phyloP scores from a whole-genome alignment of 2,329 filamentous ascomycete species.

The Colletotrichum zoysiae region DNA sequence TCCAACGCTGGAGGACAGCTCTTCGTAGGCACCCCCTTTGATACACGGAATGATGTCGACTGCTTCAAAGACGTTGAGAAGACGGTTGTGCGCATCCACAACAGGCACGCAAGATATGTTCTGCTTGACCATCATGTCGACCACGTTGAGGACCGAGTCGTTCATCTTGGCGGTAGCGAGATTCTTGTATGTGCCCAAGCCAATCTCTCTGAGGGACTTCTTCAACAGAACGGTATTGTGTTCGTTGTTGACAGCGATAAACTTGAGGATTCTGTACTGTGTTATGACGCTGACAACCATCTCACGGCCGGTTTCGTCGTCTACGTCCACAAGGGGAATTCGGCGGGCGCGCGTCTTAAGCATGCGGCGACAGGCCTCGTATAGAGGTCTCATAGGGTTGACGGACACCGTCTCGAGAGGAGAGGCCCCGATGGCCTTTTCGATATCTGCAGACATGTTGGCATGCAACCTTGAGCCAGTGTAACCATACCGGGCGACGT shows the following conservation, averaged over 20 bases:
- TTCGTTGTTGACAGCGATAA: slow-evolving; percentile 93
- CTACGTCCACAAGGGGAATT: slow-evolving; percentile 92
- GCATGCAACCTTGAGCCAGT: slow-evolving; percentile 24
- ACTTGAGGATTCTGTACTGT: slow-evolving; percentile 98
- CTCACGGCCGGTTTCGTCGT: slow-evolving; percentile 92
- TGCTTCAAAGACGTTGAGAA: slow-evolving; percentile 97
- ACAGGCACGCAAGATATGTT: slow-evolving; percentile 97
- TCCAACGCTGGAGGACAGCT: slow-evolving; percentile 86
- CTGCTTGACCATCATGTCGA: slow-evolving; percentile 90
- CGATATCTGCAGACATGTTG: slow-evolving; percentile 76
- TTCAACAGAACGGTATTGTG: slow-evolving; percentile 89
- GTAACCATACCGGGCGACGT: slow-evolving; percentile 46
- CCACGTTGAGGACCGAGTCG: slow-evolving; percentile 92
- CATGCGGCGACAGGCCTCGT: slow-evolving; percentile 96
- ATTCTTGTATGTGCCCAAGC: slow-evolving; percentile 85
- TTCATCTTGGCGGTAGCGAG: slow-evolving; percentile 89
- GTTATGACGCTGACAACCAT: slow-evolving; percentile 98
- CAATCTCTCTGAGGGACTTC: slow-evolving; percentile 87
- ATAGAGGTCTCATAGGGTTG: slow-evolving; percentile 88
- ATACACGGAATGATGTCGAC: slow-evolving; percentile 98
- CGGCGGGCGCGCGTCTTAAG: slow-evolving; percentile 91
- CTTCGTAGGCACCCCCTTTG: slow-evolving; percentile 92
- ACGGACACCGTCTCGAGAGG: slow-evolving; percentile 97
- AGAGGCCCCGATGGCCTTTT: slow-evolving; percentile 90
- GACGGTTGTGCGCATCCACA: slow-evolving; percentile 79